Base-by-base conservation (phyloP, 2,329 filamentous ascomycete species). In the Fusarium mundagurra region DNA sequence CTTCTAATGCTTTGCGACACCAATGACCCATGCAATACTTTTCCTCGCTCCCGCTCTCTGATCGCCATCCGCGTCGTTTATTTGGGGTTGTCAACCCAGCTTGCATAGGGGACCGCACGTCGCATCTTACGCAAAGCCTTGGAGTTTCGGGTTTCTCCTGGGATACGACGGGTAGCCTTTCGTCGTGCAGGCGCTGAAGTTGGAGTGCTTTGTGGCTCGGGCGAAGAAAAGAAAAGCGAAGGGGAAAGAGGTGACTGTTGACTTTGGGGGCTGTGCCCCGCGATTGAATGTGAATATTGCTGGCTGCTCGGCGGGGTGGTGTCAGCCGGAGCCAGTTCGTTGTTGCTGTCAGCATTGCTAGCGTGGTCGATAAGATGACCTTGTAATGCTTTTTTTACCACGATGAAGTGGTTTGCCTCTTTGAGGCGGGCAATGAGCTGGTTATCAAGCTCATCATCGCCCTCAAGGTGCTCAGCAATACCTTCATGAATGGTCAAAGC, bases 211-310 rank as follows among this genome's bases (percentile, higher is more conserved):
- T n/a, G 34, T 8, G 51, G 24, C 20, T 55, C 24, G 10, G 51
- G 24, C 4, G 36, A 55, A 10, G 51, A 55, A 18, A 22, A 22
- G 12, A 55, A 29, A 10, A 41, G 27, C 11, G 51, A 10, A 14
- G 51, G 27, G 11, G 51, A n/a, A 18, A 4, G 11, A 3, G 20
- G 8, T 5, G 34, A 16, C 6, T 9, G n/a, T 3, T 27, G 10
- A 1, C 24, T 17, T 10, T 14, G 16, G 5, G 20, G 24, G 16
- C 20, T 29, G 38, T 13, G 38, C 1, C 8, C 11, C 9, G 3
- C 11, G 27, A 24, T 1, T 6, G 27, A n/a, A 1, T 16, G 51
- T 1, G 20, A n/a, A 6, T n/a, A 3, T 20, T n/a, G n/a, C n/a
- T 29, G 5, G 6, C 14, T 13, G 18, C 10, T 11, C 16, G 20